Evolutionary conservation across 768 basidiomycete genomes (phyloP).

Genomic region (Leccinum imitatum): DNA sequence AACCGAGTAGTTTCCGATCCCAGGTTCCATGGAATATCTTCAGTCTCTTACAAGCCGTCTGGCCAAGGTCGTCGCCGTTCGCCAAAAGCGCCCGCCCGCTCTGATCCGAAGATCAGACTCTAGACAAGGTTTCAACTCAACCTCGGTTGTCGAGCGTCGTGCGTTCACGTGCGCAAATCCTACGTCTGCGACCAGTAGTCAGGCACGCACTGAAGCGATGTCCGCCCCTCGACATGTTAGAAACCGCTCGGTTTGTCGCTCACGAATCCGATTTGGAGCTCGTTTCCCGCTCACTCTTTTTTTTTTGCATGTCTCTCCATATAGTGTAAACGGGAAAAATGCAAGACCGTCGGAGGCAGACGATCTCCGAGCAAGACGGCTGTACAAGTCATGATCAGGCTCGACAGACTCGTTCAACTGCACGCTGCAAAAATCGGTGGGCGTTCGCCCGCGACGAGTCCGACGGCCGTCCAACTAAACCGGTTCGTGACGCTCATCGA

Average conservation of each 20-base stretch:
- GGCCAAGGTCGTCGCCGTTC: conserved; percentile 24
- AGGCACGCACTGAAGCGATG: neutral
- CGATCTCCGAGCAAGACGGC: conserved; percentile 15
- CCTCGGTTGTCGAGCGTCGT: conserved; percentile 10
- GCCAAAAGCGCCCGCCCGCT: conserved; percentile 14
- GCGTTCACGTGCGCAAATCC: conserved; percentile 13
- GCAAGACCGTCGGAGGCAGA: neutral
- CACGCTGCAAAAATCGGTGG: conserved; percentile 17
- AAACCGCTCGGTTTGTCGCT: conserved; percentile 12
- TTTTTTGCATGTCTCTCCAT: neutral
- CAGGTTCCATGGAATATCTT: conserved; percentile 24
- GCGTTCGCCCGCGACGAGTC: conserved; percentile 11
- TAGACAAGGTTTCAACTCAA: conserved; percentile 15
- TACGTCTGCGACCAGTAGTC: neutral
- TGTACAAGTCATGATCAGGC: conserved; percentile 16
- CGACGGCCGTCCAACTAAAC: conserved; percentile 22
- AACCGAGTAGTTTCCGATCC: neutral
- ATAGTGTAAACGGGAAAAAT: conserved; percentile 25
- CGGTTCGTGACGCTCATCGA: conserved; percentile 26
- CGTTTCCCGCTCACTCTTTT: neutral
- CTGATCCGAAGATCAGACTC: conserved; percentile 11
- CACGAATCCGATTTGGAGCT: neutral
- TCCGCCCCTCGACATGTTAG: conserved; percentile 11
- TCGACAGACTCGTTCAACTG: conserved; percentile 23
- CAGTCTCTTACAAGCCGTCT: conserved; percentile 17